phyloP scores from a whole-genome alignment of 2,329 filamentous ascomycete genomes.

The Fusarium incarnatum region DNA sequence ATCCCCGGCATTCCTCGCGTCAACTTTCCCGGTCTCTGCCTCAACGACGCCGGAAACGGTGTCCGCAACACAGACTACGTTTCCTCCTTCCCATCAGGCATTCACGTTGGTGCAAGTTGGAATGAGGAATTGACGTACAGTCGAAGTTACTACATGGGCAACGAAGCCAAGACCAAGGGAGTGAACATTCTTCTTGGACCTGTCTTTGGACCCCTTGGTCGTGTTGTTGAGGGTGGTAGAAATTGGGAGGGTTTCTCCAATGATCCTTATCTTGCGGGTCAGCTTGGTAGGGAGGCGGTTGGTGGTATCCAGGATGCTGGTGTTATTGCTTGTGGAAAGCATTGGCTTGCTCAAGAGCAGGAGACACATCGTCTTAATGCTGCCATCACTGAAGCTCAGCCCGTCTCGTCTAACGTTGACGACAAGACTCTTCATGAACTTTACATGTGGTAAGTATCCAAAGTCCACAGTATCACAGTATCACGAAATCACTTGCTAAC shows the following conservation, averaged over 20 bases:
- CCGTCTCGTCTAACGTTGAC: slow-evolving; percentile 19
- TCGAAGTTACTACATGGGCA: slow-evolving; percentile 18
- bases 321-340: slow-evolving; percentile 17
- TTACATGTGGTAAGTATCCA: slow-evolving; percentile 69
- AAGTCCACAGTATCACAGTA: rapidly evolving
- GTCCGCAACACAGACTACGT: slow-evolving; percentile 19
- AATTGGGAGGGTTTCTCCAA: slow-evolving; percentile 24
- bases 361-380: neutral
- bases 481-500: neutral
- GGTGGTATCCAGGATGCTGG: slow-evolving; percentile 17
- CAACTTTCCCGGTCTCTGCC: slow-evolving; percentile 3
- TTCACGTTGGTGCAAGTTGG: slow-evolving; percentile 24
- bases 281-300: neutral
- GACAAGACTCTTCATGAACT: slow-evolving; percentile 65
- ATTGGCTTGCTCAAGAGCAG: slow-evolving; percentile 19
- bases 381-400: neutral
- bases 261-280: slow-evolving; percentile 16
- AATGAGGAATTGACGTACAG: slow-evolving; percentile 17
- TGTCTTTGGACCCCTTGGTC: neutral
- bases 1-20: slow-evolving; percentile 6
- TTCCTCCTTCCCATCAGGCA: slow-evolving; percentile 12
- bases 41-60: slow-evolving; percentile 13
- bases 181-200: slow-evolving; percentile 10
- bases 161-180: slow-evolving; percentile 12
- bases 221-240: slow-evolving; percentile 1